phyloP scores from a whole-genome alignment of 805 yeast species.

The Metschnikowia reukaufii region DNA sequence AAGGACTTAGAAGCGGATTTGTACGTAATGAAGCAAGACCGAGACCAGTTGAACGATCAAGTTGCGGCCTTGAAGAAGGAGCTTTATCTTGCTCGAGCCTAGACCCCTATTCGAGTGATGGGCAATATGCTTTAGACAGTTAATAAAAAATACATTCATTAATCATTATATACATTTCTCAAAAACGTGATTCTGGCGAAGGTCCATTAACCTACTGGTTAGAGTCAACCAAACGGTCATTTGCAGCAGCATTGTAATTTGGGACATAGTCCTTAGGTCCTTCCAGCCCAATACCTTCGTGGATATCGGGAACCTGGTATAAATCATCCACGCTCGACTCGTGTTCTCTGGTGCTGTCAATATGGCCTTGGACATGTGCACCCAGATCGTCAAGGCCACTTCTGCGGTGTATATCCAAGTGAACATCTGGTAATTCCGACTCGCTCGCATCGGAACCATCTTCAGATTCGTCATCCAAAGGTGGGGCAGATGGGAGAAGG shows the following conservation, averaged over 20 bases:
- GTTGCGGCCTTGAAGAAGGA: slow-evolving; percentile 60
- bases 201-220: not conserved
- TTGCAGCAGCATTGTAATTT: slow-evolving; percentile 28
- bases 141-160: not conserved
- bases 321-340: slow-evolving; percentile 20
- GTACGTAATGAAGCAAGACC: slow-evolving; percentile 76
- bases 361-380: not conserved
- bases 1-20: slow-evolving; percentile 84
- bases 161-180: not conserved
- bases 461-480: slow-evolving; percentile 18
- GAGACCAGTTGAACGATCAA: slow-evolving; percentile 72
- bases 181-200: not conserved
- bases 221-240: slow-evolving; percentile 26
- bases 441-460: slow-evolving; percentile 23
- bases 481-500: slow-evolving; percentile 59
- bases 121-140: not conserved
- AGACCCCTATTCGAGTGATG: not conserved
- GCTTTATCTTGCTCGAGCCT: slow-evolving; percentile 31
- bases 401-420: not conserved
- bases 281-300: slow-evolving; percentile 21
- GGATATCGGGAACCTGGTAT: slow-evolving; percentile 16
- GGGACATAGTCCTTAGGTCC: slow-evolving; percentile 35
- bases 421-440: not conserved
- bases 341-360: slow-evolving; percentile 3
- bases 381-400: too few relatives aligned